A percentile compares a stretch with the other conserved stretches of the same genome.
Evolutionary conservation across 345 rosid genomes (phyloP).

Genomic region (Bruguiera sexangula): DNA sequence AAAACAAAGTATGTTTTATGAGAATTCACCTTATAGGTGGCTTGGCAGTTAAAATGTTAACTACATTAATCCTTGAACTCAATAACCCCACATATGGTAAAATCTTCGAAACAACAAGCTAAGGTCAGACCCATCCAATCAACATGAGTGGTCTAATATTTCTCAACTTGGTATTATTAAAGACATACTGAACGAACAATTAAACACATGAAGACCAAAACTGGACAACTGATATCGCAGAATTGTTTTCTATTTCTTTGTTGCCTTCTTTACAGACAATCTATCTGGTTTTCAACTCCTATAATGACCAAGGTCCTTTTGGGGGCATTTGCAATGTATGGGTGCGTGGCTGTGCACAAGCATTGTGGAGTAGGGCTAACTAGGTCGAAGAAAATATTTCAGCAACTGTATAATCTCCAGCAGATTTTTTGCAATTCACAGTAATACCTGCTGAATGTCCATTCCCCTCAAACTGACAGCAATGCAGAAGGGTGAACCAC

Average conservation of each 20-base stretch:
- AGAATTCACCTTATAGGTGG: no score
- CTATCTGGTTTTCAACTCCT: no score
- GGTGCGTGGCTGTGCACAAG: no score
- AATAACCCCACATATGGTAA: not conserved
- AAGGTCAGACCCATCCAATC: not conserved
- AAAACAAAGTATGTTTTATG: not conserved
- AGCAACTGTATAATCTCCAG: not conserved
- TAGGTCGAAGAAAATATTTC: not conserved
- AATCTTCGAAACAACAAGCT: not conserved
- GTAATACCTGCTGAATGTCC: conserved; percentile 65
- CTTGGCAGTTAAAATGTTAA: not conserved
- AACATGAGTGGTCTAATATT: not conserved
- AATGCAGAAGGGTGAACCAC: conserved; percentile 79
- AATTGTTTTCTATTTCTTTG: no score
- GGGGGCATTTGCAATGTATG: no score
- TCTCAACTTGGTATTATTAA: no score
- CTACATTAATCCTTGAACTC: not conserved
- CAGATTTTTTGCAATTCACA: not conserved
- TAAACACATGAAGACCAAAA: no score
- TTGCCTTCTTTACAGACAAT: no score
- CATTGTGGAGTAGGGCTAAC: no score
- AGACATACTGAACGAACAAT: no score
- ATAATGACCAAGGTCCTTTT: no score
- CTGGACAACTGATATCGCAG: no score
- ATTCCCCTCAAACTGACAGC: conserved; percentile 76